Evolutionary conservation across 148 eudicot species (phyloP), one percentile per base, ranked within the genome.

Genomic region (Rhododendron simsii): DNA sequence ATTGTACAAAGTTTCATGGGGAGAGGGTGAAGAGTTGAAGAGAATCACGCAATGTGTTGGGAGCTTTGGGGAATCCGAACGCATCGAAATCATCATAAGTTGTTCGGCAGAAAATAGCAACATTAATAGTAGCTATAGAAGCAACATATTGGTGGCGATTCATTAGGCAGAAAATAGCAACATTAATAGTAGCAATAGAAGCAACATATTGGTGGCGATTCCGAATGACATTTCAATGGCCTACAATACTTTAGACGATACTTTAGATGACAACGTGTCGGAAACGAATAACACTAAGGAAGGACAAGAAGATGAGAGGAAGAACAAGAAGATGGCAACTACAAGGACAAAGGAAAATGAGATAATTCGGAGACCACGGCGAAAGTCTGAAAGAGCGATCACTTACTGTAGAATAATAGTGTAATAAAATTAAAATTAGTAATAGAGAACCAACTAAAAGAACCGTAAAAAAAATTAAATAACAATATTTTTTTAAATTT

Each of bases 11-110:
- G 85, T 86, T 6, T 37, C 82, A 30, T 82, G 85, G 88, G 85
- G 85, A 47, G 83, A 87, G 37, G 78, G 83, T 15, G 83, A 83
- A 77, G 88, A 87, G 48, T 16, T 87, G 78, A 77, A 61, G 77
- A 87, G 57, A 50, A 67, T 87, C 3, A 26, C 82, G 21, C 78
- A 84, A n/a, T 37, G 44, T 87, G 6, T 23, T 78, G 69, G 59
- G 82, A 78, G 80, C 15, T 50, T n/a, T 16, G 51, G 65, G 9
- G 84, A 77, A 57, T 48, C 82, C 6, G 78, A 50, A 47, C 20
- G 45, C 11, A 7, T 83, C 9, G 85, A 83, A 11, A 87, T 82
- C 21, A 45, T 76, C 7, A 48, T 87, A 57, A 77, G 63, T 81
- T 16, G 76, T 14, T 74, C 75, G 1, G n/a, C 39, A 7, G 85